Evolutionary conservation across 2,329 filamentous ascomycete genomes (phyloP).

Genomic region (Cercospora beticola): DNA sequence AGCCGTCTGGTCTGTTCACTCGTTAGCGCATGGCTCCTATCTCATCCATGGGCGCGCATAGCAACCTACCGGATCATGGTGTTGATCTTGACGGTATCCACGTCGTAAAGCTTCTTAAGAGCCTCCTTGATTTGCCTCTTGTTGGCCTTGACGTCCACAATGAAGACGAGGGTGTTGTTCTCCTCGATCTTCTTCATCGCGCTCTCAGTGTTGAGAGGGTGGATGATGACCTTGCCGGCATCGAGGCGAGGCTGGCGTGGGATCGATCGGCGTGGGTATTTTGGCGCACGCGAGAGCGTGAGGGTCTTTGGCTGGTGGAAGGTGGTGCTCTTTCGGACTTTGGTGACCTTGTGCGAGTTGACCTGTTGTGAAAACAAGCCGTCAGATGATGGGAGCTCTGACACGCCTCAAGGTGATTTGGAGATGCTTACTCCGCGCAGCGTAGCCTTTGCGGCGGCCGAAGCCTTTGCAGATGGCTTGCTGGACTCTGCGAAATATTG

Average conservation of each 20-base stretch:
- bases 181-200: constrained; percentile 99
- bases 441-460: constrained; percentile 90
- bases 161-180: constrained; percentile 84
- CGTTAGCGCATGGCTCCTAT: constrained; percentile 16
- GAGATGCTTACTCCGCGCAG: constrained; percentile 81
- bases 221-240: constrained; percentile 95
- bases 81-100: constrained; percentile 98
- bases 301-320: constrained; percentile 99
- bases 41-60: background rate
- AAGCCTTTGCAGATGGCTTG: constrained; percentile 76
- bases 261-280: constrained; percentile 96
- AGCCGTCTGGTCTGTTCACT: constrained; percentile 74
- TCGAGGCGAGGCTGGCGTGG: constrained; percentile 87
- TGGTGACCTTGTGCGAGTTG: constrained; percentile 82
- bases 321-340: constrained; percentile 87
- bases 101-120: constrained; percentile 99
- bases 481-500: constrained; percentile 41
- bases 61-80: constrained; percentile 81
- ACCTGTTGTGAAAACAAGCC: constrained; percentile 56
- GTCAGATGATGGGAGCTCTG: constrained; percentile 54
- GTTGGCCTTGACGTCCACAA: constrained; percentile 72
- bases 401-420: constrained; percentile 47
- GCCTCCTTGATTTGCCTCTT: constrained; percentile 99
- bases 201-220: constrained; percentile 99
- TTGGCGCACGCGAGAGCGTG: constrained; percentile 82